Evolutionary conservation across 768 basidiomycete species (phyloP).

Genomic region (Cystofilobasidium capitatum): DNA sequence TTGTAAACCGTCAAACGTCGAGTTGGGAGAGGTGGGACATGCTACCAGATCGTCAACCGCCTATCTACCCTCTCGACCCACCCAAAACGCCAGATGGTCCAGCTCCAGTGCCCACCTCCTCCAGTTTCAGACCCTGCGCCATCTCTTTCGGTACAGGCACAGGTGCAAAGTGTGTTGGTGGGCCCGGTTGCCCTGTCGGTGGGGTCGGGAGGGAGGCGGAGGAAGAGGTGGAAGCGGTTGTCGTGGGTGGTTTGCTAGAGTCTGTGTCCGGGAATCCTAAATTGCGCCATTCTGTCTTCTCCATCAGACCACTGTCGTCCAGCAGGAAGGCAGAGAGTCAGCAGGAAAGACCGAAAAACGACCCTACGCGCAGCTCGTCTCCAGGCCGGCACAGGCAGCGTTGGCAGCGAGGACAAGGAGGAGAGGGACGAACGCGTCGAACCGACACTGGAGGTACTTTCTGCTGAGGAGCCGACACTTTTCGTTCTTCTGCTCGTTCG

Average conservation of each 20-base stretch:
- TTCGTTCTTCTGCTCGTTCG: slow-evolving; percentile 18
- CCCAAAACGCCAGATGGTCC: not conserved
- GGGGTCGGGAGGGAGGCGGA: not conserved
- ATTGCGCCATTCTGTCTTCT: slow-evolving; percentile 22
- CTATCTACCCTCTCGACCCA: not conserved
- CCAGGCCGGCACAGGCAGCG: not conserved
- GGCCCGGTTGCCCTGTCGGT: not conserved
- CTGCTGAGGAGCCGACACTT: slow-evolving; percentile 23
- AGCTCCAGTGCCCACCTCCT: not conserved
- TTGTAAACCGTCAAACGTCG: no score
- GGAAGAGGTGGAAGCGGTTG: not conserved
- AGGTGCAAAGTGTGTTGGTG: not conserved
- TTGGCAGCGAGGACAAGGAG: no score
- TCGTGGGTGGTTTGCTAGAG: not conserved
- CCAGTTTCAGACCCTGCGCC: not conserved
- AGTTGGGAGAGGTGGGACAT: no score
- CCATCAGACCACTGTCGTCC: slow-evolving; percentile 21
- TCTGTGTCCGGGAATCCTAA: slow-evolving; percentile 21
- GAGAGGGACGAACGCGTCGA: slow-evolving; percentile 23
- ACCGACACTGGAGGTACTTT: slow-evolving; percentile 25
- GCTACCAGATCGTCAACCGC: no score
- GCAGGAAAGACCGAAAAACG: not conserved
- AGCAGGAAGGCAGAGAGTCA: not conserved
- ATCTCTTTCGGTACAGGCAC: not conserved
- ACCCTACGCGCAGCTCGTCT: no score